Evolutionary conservation across 345 rosid species (phyloP).

Genomic region (Citrus cavaleriei): DNA sequence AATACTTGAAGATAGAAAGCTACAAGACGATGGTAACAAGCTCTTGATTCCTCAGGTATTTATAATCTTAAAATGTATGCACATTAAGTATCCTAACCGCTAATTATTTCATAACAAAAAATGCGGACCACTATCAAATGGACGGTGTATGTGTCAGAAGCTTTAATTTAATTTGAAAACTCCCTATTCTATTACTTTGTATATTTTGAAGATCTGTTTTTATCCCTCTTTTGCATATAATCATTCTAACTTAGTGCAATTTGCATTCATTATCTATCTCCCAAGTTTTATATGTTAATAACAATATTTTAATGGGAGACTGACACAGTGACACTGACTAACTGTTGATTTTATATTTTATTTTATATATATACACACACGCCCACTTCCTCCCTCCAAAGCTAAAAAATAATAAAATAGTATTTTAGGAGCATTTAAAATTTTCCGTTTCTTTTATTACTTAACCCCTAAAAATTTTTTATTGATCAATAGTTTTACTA

Average conservation of each 20-base stretch:
- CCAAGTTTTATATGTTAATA: neutral
- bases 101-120: conserved; percentile 4
- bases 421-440: no score
- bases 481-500: no score
- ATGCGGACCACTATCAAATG: conserved; percentile 11
- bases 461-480: no score
- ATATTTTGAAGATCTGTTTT: neutral
- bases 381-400: no score
- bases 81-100: conserved; percentile 1
- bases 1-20: neutral
- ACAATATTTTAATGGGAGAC: neutral
- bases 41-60: conserved; percentile 1
- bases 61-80: conserved; percentile 8
- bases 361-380: no score
- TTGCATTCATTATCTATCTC: neutral
- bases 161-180: neutral
- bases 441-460: no score
- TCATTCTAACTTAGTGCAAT: neutral
- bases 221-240: no score
- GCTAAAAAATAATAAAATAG: no score
- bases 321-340: neutral
- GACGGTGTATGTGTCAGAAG: neutral
- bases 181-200: neutral
- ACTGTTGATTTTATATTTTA: no score
- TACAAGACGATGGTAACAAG: conserved; percentile 6